Percentiles rank a stretch among this genome's conserved stretches.
Conservation (phyloP, 2,329 filamentous ascomycete genomes). For the Trichoderma guizhouense region DNA sequence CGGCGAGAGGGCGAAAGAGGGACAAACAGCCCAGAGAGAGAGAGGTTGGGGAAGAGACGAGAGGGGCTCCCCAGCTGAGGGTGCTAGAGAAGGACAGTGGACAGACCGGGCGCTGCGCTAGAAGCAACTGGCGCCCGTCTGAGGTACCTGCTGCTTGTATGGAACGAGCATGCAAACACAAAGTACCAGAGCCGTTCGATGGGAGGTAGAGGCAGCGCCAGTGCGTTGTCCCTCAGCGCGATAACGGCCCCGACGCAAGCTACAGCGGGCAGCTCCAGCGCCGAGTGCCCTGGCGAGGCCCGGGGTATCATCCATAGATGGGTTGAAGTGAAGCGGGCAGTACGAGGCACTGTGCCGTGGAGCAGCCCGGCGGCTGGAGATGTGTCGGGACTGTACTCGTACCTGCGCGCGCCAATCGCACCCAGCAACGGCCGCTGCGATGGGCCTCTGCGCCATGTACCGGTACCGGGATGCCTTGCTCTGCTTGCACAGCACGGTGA, state of each 20-base stretch:
- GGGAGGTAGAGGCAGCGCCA: background rate
- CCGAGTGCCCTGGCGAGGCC: slow-evolving; percentile 8
- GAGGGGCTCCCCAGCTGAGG: background rate
- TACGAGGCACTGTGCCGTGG: background rate
- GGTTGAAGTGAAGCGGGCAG: background rate
- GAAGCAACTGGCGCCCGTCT: background rate
- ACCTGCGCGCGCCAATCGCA: background rate
- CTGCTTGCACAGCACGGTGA: background rate
- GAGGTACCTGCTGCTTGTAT: background rate
- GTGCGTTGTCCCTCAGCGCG: slow-evolving; percentile 4
- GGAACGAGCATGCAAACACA: background rate
- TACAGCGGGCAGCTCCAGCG: slow-evolving; percentile 11
- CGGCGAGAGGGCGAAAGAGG: background rate
- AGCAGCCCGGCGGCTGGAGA: slow-evolving; percentile 6
- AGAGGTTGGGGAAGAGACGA: background rate
- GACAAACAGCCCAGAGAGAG: background rate
- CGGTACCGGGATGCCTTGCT: background rate
- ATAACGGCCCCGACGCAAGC: background rate
- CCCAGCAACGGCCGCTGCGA: background rate
- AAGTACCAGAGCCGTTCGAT: background rate
- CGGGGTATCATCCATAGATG: background rate
- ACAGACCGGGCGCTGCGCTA: slow-evolving; percentile 5
- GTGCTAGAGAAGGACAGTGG: background rate
- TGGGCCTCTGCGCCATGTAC: background rate
- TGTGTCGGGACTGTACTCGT: background rate